Conservation (phyloP, 2,329 filamentous ascomycete genomes). For the Aspergillus sp. region DNA sequence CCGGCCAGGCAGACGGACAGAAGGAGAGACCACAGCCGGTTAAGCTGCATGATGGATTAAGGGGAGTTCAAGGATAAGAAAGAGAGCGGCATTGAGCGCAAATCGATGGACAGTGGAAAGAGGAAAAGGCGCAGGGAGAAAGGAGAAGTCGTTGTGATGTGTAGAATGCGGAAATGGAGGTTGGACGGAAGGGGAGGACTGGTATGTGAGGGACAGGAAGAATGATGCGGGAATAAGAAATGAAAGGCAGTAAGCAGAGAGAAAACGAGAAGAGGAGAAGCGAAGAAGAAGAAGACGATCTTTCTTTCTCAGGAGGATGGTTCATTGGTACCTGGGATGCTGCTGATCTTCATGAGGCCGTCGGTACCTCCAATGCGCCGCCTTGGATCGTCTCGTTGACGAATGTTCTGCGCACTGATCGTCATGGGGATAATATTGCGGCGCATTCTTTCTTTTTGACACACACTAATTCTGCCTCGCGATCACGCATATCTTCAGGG, state of each 20-base stretch:
- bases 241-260: neutral
- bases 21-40: slow-evolving; percentile 7
- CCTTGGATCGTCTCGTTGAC: no score
- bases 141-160: neutral
- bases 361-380: no score
- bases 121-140: neutral
- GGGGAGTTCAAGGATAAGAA: neutral
- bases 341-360: no score
- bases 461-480: no score
- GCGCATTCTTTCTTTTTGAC: no score
- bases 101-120: neutral
- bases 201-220: neutral
- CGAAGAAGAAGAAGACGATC: no score
- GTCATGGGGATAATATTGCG: no score
- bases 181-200: neutral
- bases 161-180: slow-evolving; percentile 1
- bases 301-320: no score
- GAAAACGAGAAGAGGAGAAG: no score
- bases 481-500: no score
- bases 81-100: neutral
- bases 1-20: slow-evolving; percentile 10
- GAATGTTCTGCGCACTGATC: no score
- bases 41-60: neutral
- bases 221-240: neutral
- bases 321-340: no score